These are phyloP conservation scores for Alternaria sp. DNA, from an alignment of 2,329 filamentous ascomycete genomes.

Conservation along the genomic window DNA sequence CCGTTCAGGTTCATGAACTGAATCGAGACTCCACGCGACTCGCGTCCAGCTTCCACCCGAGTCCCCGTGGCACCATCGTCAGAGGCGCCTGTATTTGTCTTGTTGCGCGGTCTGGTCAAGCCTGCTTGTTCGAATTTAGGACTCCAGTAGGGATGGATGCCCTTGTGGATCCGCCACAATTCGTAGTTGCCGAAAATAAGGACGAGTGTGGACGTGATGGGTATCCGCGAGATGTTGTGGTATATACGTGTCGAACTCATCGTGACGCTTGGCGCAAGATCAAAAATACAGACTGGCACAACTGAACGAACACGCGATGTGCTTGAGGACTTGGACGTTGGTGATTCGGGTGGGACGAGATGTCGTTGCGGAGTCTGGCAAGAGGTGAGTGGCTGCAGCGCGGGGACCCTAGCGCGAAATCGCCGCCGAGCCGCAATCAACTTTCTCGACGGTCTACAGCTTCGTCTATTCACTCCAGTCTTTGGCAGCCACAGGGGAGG, in stretches of 20 bases:
- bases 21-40: constrained; percentile 24
- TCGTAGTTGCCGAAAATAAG: constrained; percentile 38
- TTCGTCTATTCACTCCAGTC: neutral
- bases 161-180: constrained; percentile 38
- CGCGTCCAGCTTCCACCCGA: constrained; percentile 12
- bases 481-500: neutral
- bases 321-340: constrained; percentile 5
- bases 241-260: constrained; percentile 29
- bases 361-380: constrained; percentile 28
- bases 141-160: constrained; percentile 41
- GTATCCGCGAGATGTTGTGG: constrained; percentile 22
- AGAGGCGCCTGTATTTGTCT: constrained; percentile 14
- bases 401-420: constrained; percentile 27
- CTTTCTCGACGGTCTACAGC: constrained; percentile 20
- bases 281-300: constrained; percentile 5
- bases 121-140: constrained; percentile 34
- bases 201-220: constrained; percentile 28
- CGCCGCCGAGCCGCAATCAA: constrained; percentile 25
- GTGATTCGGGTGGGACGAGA: constrained; percentile 10
- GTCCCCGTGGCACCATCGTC: constrained; percentile 11
- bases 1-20: constrained; percentile 41
- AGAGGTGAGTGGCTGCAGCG: constrained; percentile 32
- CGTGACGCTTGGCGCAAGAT: neutral
- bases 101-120: constrained; percentile 21
- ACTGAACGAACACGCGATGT: constrained; percentile 9